Evolutionary conservation across 352 stramenopile species (phyloP).

Genomic region (Globisporangium solare): DNA sequence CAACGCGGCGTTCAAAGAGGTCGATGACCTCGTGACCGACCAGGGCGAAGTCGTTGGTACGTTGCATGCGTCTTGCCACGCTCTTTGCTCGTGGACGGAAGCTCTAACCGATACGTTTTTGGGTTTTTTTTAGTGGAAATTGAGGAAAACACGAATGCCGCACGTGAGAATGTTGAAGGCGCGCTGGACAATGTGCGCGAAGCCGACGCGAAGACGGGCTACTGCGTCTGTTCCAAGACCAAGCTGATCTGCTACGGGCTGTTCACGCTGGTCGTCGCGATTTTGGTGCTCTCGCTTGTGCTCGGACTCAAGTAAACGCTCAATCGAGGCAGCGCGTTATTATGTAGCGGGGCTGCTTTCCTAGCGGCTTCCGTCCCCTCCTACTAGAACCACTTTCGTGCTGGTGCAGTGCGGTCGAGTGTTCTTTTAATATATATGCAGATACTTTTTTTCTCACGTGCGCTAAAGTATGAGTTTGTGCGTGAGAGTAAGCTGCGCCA

Average conservation of each 20-base stretch:
- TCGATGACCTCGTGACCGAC: conserved; percentile 56
- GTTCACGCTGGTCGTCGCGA: conserved; percentile 40
- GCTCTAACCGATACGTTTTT: not conserved
- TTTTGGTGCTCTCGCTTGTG: conserved; percentile 45
- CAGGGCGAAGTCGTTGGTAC: conserved; percentile 63
- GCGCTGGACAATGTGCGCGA: conserved; percentile 52
- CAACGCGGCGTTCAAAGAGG: conserved; percentile 59
- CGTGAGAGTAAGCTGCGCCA: too few relatives aligned
- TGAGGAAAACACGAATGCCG: conserved; percentile 43
- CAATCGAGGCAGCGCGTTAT: too few relatives aligned
- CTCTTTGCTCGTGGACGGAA: conserved; percentile 1
- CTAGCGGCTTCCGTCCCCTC: not conserved
- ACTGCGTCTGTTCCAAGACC: conserved; percentile 54
- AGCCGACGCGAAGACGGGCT: conserved; percentile 40
- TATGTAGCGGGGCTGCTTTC: conserved; percentile 9
- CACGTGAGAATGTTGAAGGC: conserved; percentile 42
- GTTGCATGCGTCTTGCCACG: conserved; percentile 11
- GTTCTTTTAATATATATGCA: conserved; percentile 1
- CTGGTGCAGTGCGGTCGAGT: not conserved
- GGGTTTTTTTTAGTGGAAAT: conserved; percentile 37
- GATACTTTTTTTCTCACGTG: not conserved
- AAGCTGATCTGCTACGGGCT: conserved; percentile 57
- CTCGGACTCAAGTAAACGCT: conserved; percentile 21
- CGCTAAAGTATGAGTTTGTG: too few relatives aligned
- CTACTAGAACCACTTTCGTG: not conserved